Percentiles rank a stretch among this genome's conserved stretches.
Evolutionary conservation across 345 rosid genomes (phyloP).

Genomic region (Stellera chamaejasme): DNA sequence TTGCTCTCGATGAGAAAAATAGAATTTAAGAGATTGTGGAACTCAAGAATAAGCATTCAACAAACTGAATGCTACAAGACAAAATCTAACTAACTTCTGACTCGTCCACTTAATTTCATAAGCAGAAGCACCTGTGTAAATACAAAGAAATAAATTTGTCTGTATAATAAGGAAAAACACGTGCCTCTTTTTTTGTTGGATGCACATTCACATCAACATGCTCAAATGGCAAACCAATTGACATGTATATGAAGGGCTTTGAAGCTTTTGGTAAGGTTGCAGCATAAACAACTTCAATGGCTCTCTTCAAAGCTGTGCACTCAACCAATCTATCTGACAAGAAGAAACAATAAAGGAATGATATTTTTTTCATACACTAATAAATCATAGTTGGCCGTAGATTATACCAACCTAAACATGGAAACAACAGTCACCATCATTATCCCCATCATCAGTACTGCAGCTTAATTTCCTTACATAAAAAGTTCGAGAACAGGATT

Average conservation of each 20-base stretch:
- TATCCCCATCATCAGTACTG: too few species aligned
- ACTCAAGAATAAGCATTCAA: too few species aligned
- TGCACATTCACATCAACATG: conserved; percentile 97
- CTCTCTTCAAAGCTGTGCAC: conserved; percentile 84
- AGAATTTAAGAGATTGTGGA: too few species aligned
- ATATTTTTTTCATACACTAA: too few species aligned
- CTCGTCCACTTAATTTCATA: background rate
- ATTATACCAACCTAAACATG: too few species aligned
- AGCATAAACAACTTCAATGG: conserved; percentile 86
- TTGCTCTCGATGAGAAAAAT: too few species aligned
- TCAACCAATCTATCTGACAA: conserved; percentile 88
- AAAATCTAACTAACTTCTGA: background rate
- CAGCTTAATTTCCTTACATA: too few species aligned
- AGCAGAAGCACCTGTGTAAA: background rate
- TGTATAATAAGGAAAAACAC: background rate
- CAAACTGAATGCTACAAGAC: too few species aligned
- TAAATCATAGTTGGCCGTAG: too few species aligned
- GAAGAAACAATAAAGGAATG: conserved; percentile 8
- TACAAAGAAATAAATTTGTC: conserved; percentile 1
- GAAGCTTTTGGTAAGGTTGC: conserved; percentile 94
- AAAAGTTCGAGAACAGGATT: too few species aligned
- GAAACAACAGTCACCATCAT: too few species aligned
- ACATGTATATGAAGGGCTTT: conserved; percentile 86
- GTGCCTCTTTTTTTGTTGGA: conserved; percentile 93
- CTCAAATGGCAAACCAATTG: conserved; percentile 74